Evolutionary conservation across 2,329 filamentous ascomycete species (phyloP).

Genomic region (Talaromyces sp.): DNA sequence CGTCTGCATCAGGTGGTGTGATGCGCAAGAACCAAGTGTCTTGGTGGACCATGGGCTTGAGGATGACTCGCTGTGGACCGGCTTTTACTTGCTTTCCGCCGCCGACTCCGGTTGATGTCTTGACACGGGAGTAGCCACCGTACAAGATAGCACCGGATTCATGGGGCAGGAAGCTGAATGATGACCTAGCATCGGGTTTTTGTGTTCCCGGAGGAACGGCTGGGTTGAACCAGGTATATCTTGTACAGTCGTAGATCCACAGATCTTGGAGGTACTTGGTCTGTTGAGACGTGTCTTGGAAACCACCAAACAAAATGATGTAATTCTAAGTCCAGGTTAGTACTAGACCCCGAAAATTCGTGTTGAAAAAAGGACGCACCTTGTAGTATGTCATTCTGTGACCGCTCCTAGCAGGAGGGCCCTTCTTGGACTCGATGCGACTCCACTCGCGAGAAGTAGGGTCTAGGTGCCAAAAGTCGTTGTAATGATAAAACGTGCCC

Average conservation of each 20-base stretch:
- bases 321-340: slow-evolving; percentile 55
- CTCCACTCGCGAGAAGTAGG: slow-evolving; percentile 83
- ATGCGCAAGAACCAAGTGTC: slow-evolving; percentile 92
- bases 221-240: slow-evolving; percentile 78
- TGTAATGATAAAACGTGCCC: slow-evolving; percentile 98
- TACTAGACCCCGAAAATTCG: neutral
- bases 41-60: slow-evolving; percentile 86
- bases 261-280: slow-evolving; percentile 91
- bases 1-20: slow-evolving; percentile 63
- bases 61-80: slow-evolving; percentile 60
- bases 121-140: slow-evolving; percentile 90
- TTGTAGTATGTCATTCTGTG: slow-evolving; percentile 97
- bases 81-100: slow-evolving; percentile 57
- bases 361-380: slow-evolving; percentile 19
- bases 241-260: slow-evolving; percentile 91
- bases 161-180: slow-evolving; percentile 86
- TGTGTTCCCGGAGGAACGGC: slow-evolving; percentile 69
- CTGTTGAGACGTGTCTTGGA: slow-evolving; percentile 92
- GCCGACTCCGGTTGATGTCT: slow-evolving; percentile 52
- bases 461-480: slow-evolving; percentile 94
- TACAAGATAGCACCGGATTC: slow-evolving; percentile 86
- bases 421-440: slow-evolving; percentile 71
- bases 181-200: slow-evolving; percentile 85
- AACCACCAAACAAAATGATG: slow-evolving; percentile 90
- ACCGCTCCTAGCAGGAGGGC: slow-evolving; percentile 80